phyloP scores from a whole-genome alignment of 176 grass and related monocot genomes.

The Triticum monococcum region DNA sequence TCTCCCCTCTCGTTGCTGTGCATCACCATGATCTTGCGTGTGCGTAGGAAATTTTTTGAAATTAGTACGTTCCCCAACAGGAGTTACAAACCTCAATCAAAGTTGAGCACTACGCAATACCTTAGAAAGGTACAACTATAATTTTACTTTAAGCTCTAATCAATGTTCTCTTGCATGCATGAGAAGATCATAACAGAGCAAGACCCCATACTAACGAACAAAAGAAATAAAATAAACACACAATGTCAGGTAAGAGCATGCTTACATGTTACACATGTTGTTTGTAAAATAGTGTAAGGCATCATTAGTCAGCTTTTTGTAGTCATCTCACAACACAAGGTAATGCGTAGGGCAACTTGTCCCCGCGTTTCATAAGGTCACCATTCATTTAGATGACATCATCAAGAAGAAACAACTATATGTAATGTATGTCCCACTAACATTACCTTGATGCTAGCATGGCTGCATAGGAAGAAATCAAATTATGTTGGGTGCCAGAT shows the following conservation, averaged over 20 bases:
- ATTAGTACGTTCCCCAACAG: no score
- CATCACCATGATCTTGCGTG: no score
- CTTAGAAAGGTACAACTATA: no score
- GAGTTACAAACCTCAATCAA: neutral
- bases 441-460: constrained; percentile 65
- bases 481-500: constrained; percentile 78
- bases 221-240: neutral
- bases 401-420: no score
- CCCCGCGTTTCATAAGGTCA: constrained; percentile 9
- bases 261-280: no score
- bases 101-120: neutral
- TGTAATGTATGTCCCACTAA: neutral
- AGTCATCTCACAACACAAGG: constrained; percentile 68
- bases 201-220: neutral
- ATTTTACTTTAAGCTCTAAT: no score
- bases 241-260: no score
- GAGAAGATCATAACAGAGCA: neutral
- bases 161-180: constrained; percentile 41
- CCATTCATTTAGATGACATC: no score
- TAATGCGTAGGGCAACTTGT: constrained; percentile 65
- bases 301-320: constrained; percentile 59
- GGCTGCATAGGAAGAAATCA: constrained; percentile 82
- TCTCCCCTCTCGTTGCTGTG: no score
- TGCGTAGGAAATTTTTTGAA: no score
- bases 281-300: constrained; percentile 29